These are phyloP conservation scores for Poterioochromonas sp. DNA, from an alignment of 352 stramenopile genomes.

Conservation along the genomic window DNA sequence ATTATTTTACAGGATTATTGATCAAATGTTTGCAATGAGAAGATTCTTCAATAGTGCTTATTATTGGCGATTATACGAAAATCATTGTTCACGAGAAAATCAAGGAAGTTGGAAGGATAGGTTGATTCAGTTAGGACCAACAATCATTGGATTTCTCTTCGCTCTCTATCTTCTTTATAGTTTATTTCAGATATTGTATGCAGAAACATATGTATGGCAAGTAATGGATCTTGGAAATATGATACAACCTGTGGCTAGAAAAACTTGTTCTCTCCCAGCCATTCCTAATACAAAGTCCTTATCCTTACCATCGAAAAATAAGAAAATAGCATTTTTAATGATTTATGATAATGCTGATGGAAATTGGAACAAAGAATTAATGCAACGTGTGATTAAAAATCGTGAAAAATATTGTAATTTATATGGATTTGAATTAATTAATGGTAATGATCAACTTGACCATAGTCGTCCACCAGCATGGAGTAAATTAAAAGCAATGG, in stretches of 20 bases:
- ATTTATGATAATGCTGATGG: constrained; percentile 27
- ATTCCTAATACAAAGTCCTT: neutral
- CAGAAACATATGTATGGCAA: constrained; percentile 28
- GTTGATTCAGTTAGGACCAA: too few relatives aligned
- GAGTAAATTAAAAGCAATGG: constrained; percentile 43
- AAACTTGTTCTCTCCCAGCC: neutral
- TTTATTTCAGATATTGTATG: neutral
- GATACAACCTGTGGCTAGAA: neutral
- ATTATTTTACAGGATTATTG: too few relatives aligned
- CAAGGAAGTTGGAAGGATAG: too few relatives aligned
- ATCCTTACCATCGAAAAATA: neutral
- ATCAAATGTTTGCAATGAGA: too few relatives aligned
- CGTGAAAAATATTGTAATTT: constrained; percentile 37
- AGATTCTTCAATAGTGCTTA: too few relatives aligned
- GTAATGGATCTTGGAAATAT: neutral
- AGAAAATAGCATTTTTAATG: neutral
- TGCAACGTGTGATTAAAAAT: constrained; percentile 38
- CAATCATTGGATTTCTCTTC: too few relatives aligned
- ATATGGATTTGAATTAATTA: constrained; percentile 42
- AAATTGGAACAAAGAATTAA: constrained; percentile 24
- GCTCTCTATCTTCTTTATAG: too few relatives aligned
- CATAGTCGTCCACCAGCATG: constrained; percentile 35
- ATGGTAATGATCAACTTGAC: constrained; percentile 40
- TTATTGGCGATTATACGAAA: too few relatives aligned
- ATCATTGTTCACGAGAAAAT: too few relatives aligned